Conservation (phyloP, 345 rosid species). For the Euphorbia lathyris region DNA sequence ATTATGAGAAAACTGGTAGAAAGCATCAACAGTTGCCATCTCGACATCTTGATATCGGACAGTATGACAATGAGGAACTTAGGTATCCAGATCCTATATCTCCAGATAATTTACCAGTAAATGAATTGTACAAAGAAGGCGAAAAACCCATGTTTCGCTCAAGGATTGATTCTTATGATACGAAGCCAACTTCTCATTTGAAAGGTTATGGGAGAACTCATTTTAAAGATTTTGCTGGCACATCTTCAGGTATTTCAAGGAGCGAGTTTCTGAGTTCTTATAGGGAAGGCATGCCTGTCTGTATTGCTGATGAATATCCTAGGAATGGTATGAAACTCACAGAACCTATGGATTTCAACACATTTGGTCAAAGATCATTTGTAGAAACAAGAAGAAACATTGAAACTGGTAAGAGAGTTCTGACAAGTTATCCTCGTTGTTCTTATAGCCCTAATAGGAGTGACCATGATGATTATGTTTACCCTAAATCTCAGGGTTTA, state of each 20-base stretch:
- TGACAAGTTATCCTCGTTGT: constrained; percentile 22
- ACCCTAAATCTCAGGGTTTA: constrained; percentile 30
- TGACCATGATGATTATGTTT: constrained; percentile 33
- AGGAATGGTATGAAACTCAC: constrained; percentile 30
- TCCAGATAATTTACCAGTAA: constrained; percentile 24
- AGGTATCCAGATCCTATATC: constrained; percentile 31
- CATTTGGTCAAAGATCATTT: constrained; percentile 28
- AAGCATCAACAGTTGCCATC: constrained; percentile 24
- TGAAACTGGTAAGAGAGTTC: constrained; percentile 30
- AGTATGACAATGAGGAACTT: constrained; percentile 32
- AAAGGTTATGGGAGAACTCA: constrained; percentile 30
- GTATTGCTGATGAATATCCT: constrained; percentile 34
- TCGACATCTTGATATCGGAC: constrained; percentile 21
- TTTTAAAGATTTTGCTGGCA: constrained; percentile 28
- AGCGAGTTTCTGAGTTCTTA: constrained; percentile 30
- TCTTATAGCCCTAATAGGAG: constrained; percentile 28
- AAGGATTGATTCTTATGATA: constrained; percentile 32
- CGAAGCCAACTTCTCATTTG: constrained; percentile 27
- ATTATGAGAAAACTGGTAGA: constrained; percentile 36
- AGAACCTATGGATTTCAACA: constrained; percentile 29
- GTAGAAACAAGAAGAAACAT: constrained; percentile 31
- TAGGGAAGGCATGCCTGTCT: constrained; percentile 31
- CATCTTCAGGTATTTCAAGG: constrained; percentile 37
- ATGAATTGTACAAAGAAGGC: constrained; percentile 34
- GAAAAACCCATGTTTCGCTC: constrained; percentile 33